Evolutionary conservation across 2,329 filamentous ascomycete genomes (phyloP).

Genomic region (Madurella fahalii): DNA sequence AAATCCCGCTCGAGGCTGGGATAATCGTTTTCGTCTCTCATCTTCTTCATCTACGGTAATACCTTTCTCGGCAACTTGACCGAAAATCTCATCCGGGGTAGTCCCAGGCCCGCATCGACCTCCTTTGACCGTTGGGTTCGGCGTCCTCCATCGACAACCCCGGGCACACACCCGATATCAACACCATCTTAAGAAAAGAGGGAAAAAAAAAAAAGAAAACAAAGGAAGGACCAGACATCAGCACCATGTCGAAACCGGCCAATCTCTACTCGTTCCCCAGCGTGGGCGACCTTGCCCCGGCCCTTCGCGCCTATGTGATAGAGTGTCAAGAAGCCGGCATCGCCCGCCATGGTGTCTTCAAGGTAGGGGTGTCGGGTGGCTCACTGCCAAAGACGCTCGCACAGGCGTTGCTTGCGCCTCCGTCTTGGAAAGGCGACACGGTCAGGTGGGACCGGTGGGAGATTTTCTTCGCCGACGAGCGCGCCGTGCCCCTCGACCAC

Average conservation of each 20-base stretch:
- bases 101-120: too few relatives aligned
- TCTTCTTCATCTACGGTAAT: background rate
- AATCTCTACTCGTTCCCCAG: slow-evolving; percentile 78
- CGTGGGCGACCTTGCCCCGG: slow-evolving; percentile 65
- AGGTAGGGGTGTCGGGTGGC: slow-evolving; percentile 88
- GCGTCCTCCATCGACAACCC: background rate
- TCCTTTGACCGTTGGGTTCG: too few relatives aligned
- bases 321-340: slow-evolving; percentile 76
- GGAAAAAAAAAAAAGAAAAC: background rate
- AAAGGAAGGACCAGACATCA: background rate
- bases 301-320: slow-evolving; percentile 78
- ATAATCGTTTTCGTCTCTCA: background rate
- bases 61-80: background rate
- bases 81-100: too few relatives aligned
- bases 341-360: slow-evolving; percentile 77
- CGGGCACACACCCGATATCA: background rate
- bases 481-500: slow-evolving; percentile 86
- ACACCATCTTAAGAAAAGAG: background rate
- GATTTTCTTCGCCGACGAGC: slow-evolving; percentile 97
- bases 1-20: background rate
- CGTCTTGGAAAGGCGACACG: slow-evolving; percentile 52
- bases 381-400: slow-evolving; percentile 87
- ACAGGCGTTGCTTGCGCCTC: slow-evolving; percentile 68
- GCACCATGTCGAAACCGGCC: slow-evolving; percentile 54
- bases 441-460: slow-evolving; percentile 86